Evolutionary conservation across 1,284 basidiomycete species (phyloP), one percentile per base, ranked within the genome.

Genomic region (Tilletia caries): DNA sequence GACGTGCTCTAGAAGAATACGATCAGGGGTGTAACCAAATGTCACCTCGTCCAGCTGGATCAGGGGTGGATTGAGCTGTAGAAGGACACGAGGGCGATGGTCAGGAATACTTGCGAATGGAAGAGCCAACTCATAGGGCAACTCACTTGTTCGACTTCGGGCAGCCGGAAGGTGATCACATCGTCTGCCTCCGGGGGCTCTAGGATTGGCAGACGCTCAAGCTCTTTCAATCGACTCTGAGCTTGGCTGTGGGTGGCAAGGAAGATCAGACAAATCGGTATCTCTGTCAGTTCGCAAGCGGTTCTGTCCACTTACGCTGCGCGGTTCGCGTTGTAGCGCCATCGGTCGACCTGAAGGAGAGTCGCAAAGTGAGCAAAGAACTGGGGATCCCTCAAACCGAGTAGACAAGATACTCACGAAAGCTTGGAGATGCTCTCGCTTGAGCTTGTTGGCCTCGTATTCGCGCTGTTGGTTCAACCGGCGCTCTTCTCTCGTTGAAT

Each of bases 401-500:
- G 34, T 96, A 94, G 77, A 50, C 6, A 50, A 18, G 1, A 1
- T 6, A 50, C 48, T 50, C 20, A 99, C 97, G 85, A 97, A 99
- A 0, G 95, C 94, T 82, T 97, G 96, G 67, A 99, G 85, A 85
- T 96, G 92, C 79, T 91, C 92, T 70, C 96, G 89, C 84, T 98
- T 98, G 37, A 92, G 89, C 87, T 96, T 89, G 84, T 98, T 95
- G 0, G 94, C 88, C 67, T 98, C 95, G 73, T 83, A 82, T 70
- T 82, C 81, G 84, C 93, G 93, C 74, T 89, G 89, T 83, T 96
- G 87, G 81, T 95, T 95, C 73, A 90, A 89, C 72, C 93, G 91
- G 34, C 96, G 90, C 82, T 99, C 96, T 12, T 91, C 92, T 84
- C 97, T 95, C 29, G 96, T 99, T 2, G 95, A 95, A 84, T 99